Evolutionary conservation across 441 rosid genomes (phyloP).

Genomic region (Breynia disticha): DNA sequence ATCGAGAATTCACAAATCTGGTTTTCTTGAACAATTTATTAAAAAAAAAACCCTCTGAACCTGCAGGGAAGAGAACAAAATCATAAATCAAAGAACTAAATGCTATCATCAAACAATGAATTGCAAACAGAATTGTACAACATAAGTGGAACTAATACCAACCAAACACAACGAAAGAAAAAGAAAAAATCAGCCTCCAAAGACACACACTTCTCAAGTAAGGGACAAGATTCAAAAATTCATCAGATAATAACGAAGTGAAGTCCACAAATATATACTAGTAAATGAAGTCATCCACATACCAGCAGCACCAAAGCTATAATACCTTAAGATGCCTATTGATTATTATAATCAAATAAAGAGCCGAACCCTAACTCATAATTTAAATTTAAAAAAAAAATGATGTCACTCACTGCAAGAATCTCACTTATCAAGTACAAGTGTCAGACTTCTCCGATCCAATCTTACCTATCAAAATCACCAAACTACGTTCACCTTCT

Average conservation of each 20-base stretch:
- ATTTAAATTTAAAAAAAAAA: not conserved
- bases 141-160: no score
- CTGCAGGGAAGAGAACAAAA: conserved; percentile 20
- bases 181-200: no score
- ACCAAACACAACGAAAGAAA: no score
- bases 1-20: no score
- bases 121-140: no score
- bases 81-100: conserved; percentile 11
- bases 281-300: conserved; percentile 4
- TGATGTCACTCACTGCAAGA: conserved; percentile 9
- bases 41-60: conserved; percentile 21
- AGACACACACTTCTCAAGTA: no score
- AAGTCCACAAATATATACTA: no score
- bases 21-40: no score
- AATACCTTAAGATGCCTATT: conserved; percentile 1
- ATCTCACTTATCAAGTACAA: not conserved
- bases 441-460: conserved; percentile 8
- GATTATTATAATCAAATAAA: not conserved
- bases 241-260: no score
- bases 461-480: conserved; percentile 3
- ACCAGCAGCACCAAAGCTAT: conserved; percentile 6
- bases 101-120: not conserved
- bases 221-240: no score
- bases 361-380: not conserved
- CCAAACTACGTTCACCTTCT: conserved; percentile 22